Base-by-base conservation (phyloP, 2,329 filamentous ascomycete genomes). In the Hypocrella siamensis region DNA sequence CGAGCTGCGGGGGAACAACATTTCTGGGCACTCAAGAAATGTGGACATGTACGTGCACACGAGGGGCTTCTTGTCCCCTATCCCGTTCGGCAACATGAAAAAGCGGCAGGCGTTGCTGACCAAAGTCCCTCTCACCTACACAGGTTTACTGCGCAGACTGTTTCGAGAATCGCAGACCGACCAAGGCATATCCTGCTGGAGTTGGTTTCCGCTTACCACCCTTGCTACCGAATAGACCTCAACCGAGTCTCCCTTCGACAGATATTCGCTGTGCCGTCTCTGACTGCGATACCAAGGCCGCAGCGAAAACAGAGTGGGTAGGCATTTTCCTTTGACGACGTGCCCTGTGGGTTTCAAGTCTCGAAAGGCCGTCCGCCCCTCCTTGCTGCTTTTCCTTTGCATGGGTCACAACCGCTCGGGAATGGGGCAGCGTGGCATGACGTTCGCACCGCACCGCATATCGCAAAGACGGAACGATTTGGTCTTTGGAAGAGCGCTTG, bases 11-110 rank as follows among this genome's bases (percentile, higher is more conserved):
- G 64, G 16, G 85, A 93, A 54, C 76, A 82, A 47, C 80, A 93
- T 45, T 88, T 96, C 39, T 96, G 86, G 85, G 79, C 90, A 1
- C 67, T 90, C 22, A 93, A 86, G 54, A 68, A 68, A 31, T 98
- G 90, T 51, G 90, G 90, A 40, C 90, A 98, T 59, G 90, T 96
- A 67, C 48, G 65, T 52, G 14, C 6, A 14, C 12, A 12, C 9
- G 14, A 26, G 18, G 25, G 5, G 26, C 19, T 17, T 8, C 6
- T 17, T 11, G 10, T 6, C n/a, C 15, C 17, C 29, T n/a, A n/a
- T n/a, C n/a, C n/a, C n/a, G n/a, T n/a, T n/a, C n/a, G n/a, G n/a
- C n/a, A n/a, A n/a, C n/a, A n/a, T n/a, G n/a, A n/a, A n/a, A n/a
- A n/a, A n/a, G n/a, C n/a, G n/a, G n/a, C n/a, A n/a, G n/a, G n/a